A percentile compares a stretch with the other conserved stretches of the same genome.
phyloP scores from a whole-genome alignment of 1,284 basidiomycete species.

The Butyriboletus appendiculatus region DNA sequence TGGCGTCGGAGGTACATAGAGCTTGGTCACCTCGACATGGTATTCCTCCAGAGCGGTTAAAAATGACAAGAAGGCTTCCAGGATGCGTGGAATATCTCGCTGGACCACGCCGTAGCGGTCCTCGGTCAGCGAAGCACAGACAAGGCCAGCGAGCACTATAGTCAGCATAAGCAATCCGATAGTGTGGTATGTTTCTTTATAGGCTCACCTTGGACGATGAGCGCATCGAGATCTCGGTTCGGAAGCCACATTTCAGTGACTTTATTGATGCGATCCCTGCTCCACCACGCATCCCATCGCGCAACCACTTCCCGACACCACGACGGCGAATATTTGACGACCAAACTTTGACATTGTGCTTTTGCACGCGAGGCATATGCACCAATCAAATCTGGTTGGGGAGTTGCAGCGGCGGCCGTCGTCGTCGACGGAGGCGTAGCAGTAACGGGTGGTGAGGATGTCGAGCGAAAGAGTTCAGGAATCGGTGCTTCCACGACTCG shows the following conservation, averaged over 20 bases:
- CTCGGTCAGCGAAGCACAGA: conserved; percentile 72
- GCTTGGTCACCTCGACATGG: conserved; percentile 45
- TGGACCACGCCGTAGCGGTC: conserved; percentile 84
- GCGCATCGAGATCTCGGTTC: conserved; percentile 57
- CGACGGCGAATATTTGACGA: conserved; percentile 34
- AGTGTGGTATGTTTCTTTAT: not conserved
- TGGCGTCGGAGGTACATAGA: conserved; percentile 37
- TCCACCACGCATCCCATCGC: conserved; percentile 52
- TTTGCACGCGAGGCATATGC: conserved; percentile 15
- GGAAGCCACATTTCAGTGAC: conserved; percentile 56
- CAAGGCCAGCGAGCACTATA: conserved; percentile 68
- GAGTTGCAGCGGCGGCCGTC: not conserved
- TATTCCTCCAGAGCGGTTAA: conserved; percentile 67
- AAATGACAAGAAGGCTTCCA: conserved; percentile 75
- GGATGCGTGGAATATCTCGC: conserved; percentile 75
- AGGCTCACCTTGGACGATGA: conserved; percentile 56
- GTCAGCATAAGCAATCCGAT: not conserved
- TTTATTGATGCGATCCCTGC: conserved; percentile 53
- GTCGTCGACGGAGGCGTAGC: conserved; percentile 30
- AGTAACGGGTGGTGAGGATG: conserved; percentile 35
- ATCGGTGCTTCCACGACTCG: conserved; percentile 43
- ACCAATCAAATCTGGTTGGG: conserved; percentile 13
- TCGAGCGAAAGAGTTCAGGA: conserved; percentile 61
- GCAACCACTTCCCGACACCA: conserved; percentile 28
- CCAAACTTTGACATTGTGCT: conserved; percentile 4